Percentiles rank a stretch among this genome's conserved stretches.
Conservation (phyloP, 148 eudicot species). For the Nyssa sinensis region DNA sequence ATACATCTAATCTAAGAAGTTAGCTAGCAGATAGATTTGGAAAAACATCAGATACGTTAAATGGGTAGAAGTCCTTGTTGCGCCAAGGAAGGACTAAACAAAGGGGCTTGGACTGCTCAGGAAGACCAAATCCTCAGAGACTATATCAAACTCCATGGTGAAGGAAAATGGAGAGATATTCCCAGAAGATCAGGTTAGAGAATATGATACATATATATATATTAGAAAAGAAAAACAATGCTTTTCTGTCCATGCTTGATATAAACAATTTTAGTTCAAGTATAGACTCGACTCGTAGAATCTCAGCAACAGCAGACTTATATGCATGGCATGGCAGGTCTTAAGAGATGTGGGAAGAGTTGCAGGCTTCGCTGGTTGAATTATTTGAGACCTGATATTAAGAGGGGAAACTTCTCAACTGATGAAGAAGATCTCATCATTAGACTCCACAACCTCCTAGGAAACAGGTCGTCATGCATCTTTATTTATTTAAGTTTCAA, state of each 20-base stretch:
- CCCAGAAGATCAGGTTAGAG: conserved; percentile 10
- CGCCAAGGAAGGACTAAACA: conserved; percentile 8
- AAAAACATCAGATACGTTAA: too few relatives aligned
- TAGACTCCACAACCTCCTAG: not conserved
- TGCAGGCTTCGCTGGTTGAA: not conserved
- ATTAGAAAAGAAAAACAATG: too few relatives aligned
- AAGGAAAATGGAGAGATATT: conserved; percentile 1
- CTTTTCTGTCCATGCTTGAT: too few relatives aligned
- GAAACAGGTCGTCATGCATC: too few relatives aligned
- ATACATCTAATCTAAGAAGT: too few relatives aligned
- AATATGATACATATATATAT: not conserved
- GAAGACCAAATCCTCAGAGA: conserved; percentile 1
- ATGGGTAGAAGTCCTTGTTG: conserved; percentile 11
- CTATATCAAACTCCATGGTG: conserved; percentile 6
- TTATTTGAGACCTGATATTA: not conserved
- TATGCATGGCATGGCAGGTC: too few relatives aligned
- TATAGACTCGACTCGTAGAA: too few relatives aligned
- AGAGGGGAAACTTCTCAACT: not conserved
- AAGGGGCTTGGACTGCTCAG: conserved; percentile 5
- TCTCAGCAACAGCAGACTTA: too few relatives aligned
- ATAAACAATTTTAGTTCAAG: too few relatives aligned
- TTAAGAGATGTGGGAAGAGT: not conserved
- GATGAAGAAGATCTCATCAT: not conserved
- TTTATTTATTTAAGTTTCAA: too few relatives aligned
- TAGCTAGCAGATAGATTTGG: not conserved